A percentile compares a stretch with the other conserved stretches of the same genome.
phyloP scores from a whole-genome alignment of 768 basidiomycete species.

The Dacryopinax primogenitus region DNA sequence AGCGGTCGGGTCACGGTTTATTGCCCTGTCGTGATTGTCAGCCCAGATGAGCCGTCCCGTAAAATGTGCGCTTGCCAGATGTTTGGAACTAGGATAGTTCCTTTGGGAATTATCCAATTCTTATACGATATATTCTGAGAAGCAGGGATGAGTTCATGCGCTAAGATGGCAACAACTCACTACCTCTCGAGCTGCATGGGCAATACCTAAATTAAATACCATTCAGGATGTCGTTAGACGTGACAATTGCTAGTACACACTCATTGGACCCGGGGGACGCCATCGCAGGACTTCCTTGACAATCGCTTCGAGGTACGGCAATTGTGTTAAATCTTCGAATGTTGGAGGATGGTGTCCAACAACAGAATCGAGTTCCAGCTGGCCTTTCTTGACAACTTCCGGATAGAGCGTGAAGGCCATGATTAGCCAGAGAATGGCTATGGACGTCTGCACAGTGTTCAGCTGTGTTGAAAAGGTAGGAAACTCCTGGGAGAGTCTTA shows the following conservation, averaged over 20 bases:
- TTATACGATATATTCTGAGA: slow-evolving; percentile 10
- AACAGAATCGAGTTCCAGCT: slow-evolving; percentile 22
- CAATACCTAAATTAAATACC: not conserved
- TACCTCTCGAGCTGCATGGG: not conserved
- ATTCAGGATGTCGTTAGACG: not conserved
- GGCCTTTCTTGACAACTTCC: slow-evolving; percentile 21
- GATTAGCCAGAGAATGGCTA: not conserved
- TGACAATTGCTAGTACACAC: not conserved
- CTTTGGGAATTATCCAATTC: slow-evolving; percentile 8
- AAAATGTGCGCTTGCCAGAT: slow-evolving; percentile 7
- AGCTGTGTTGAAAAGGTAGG: too few relatives aligned
- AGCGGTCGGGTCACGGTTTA: not conserved
- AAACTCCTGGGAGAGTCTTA: not conserved
- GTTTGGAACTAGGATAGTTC: slow-evolving; percentile 1
- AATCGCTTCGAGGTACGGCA: slow-evolving; percentile 24
- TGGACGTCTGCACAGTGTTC: not conserved
- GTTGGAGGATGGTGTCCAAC: slow-evolving; percentile 22
- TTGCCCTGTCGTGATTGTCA: not conserved
- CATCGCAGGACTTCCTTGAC: slow-evolving; percentile 22
- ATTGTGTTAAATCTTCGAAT: slow-evolving; percentile 20
- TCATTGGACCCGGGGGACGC: not conserved
- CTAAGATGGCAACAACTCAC: not conserved
- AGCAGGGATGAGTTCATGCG: slow-evolving; percentile 3
- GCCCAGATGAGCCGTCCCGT: not conserved
- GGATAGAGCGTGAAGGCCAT: slow-evolving; percentile 18